Base-by-base conservation (phyloP, 2,329 filamentous ascomycete species). In the Geosmithia flava region DNA sequence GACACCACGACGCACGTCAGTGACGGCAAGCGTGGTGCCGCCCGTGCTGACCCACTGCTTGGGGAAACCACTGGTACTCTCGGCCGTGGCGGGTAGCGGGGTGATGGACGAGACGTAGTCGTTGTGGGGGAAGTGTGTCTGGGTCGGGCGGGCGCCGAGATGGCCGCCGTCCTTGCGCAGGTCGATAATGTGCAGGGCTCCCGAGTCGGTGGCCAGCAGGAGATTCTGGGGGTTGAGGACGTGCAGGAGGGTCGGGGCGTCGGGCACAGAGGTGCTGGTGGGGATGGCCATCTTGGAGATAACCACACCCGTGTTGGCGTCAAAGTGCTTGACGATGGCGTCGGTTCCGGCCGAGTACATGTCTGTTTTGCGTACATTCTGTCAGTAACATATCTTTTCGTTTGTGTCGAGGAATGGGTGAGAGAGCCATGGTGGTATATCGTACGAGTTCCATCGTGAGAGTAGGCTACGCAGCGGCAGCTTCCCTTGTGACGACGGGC, bases 31-130 rank as follows among this genome's bases (percentile, higher is more conserved):
- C 1, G 91, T 97, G 2, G 87, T 91, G 43, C 89, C 90, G 33
- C 93, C 93, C 0, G 90, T 96, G 39, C 85, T 93, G 47, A 96
- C 78, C 85, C 89, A 98, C 67, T 97, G 91, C 67, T 95, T 95
- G 57, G 87, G 81, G 62, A 87, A 91, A 5, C 90, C 90, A 17
- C 85, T 91, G 0, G 88, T 95, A 63, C 85, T 93, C 49, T 85
- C 80, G 29, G 82, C 76, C 2, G 85, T 83, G 0, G 90, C 77
- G 0, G 90, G 89, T 1, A 98, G 76, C 1, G 90, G 82, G 1
- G 87, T 85, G 43, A 98, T 74, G 46, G 87, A 90, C 30, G 90
- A 93, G 48, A 98, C 80, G 64, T 95, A 96, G 68, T 97, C 91
- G 56, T 86, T 81, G 66, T 98, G 93, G 1, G 91, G 91, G 53